Base-by-base conservation (phyloP, 768 basidiomycete species). In the Rhodosporidiobolus odoratus region DNA sequence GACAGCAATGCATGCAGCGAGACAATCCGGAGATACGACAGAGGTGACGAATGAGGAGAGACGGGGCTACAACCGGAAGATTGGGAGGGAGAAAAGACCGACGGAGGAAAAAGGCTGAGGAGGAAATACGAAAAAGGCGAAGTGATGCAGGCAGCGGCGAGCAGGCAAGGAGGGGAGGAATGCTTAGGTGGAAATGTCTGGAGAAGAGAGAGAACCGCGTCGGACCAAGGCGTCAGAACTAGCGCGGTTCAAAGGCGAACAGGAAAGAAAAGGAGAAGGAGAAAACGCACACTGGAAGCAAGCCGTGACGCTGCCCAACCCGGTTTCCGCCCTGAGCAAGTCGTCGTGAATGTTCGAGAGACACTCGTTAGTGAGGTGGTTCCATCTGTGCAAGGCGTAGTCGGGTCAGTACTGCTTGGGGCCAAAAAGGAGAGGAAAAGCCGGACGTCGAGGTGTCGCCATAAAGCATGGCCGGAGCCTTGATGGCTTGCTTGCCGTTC, bases 361-460 rank as follows among this genome's bases (percentile, higher is more conserved):
- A 77, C 96, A 91, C 1, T 79, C 82, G 75, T 96, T 97, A 6
- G 90, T 90, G 78, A 92, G 93, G 78, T 99, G 96, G 79, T 99
- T 98, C 96, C 96, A 98, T 35, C 94, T 96, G 77, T 37, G 58
- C 40, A 54, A 34, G 56, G n/a, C n/a, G 40, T 1, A 41, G 61
- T 30, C 40, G 23, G 34, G 56, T 56, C 60, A 41, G 40, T 2
- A 27, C 34, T n/a, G n/a, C n/a, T n/a, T 3, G n/a, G 30, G 12
- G 54, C 27, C 37, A 13, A 40, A 32, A 34, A 37, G 54, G 27
- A 32, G n/a, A 41, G 37, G 40, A 57, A 47, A 41, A 27, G 15
- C 87, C 93, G 70, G 84, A 93, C 91, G 94, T 90, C 89, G 91
- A 94, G 4, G 91, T 92, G 79, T 99, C 96, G 23, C 96, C 96